Evolutionary conservation across 768 basidiomycete genomes (phyloP), one percentile per base, ranked within the genome.

Genomic region (Russula brevipes): DNA sequence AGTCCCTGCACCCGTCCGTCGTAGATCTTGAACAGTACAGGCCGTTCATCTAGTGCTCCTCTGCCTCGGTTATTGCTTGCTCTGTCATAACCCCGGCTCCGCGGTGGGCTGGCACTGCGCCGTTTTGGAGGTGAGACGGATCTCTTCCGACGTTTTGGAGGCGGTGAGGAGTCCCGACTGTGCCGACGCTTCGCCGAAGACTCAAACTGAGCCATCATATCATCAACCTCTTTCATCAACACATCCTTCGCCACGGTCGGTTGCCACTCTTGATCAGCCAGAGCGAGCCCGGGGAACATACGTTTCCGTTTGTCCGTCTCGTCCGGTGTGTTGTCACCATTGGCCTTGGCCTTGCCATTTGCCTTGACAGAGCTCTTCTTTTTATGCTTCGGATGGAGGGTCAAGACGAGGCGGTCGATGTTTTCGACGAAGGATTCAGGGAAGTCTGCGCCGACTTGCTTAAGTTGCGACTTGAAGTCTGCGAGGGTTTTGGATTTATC

Each of bases 381-480:
- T 80, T 92, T 97, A 79, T 98, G 89, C 70, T 94, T 97, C 1
- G 96, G 97, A 70, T 99, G 96, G 81, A 98, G 85, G 61, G 83
- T 91, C 59, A 97, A 83, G 69, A 99, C 92, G 57, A 98, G 84
- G 19, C 97, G 89, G 77, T 99, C 96, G 39, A 98, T 84, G 71
- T 88, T 95, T 73, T 94, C 89, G 61, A 96, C 76, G 72, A 98
- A 91, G 33, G 91, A 91, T 65, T 91, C 91, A 4, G 94, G 88
- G 70, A 98, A 94, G 66, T 85, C 85, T 19, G 91, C 90, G 24
- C 86, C 93, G 63, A 83, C 79, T 63, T 88, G 86, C 59, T 81
- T 80, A 50, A 98, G 82, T 72, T 90, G 88, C 53, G 75, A 72
- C 77, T 93, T 91, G 83, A 98, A 99, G 52, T 85, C 84, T 7